Conservation (phyloP, 441 rosid species). For the Corymbia citriodora region DNA sequence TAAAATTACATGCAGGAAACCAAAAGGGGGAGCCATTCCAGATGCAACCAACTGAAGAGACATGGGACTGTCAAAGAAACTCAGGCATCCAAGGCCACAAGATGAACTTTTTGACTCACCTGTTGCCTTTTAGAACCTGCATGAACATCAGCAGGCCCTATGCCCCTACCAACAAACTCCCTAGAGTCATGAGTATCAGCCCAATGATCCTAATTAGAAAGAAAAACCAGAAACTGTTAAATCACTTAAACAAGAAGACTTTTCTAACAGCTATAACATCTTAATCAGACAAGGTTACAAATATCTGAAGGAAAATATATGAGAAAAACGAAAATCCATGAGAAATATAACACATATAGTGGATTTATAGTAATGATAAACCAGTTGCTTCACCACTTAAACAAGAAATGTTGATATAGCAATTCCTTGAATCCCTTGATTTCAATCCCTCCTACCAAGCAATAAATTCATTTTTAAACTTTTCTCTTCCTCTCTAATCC, state of each 20-base stretch:
- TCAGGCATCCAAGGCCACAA: not conserved
- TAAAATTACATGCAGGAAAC: not conserved
- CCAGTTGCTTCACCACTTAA: not conserved
- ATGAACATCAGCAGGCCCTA: slow-evolving; percentile 26
- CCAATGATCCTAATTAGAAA: slow-evolving; percentile 51
- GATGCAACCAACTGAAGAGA: not conserved
- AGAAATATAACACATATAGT: not conserved
- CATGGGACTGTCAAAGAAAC: not conserved
- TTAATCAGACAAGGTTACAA: not conserved
- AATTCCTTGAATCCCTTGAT: not conserved
- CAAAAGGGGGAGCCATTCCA: not conserved
- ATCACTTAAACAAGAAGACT: not conserved
- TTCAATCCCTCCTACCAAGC: not conserved
- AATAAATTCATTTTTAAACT: not conserved
- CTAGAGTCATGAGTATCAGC: slow-evolving; percentile 43
- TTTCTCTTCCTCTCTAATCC: not conserved
- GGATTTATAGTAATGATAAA: not conserved
- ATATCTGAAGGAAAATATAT: not conserved
- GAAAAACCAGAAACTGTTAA: slow-evolving; percentile 6
- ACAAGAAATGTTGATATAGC: not conserved
- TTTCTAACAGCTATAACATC: not conserved
- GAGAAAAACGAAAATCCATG: not conserved
- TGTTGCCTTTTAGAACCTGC: slow-evolving; percentile 38
- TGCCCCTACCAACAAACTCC: slow-evolving; percentile 34
- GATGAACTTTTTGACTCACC: slow-evolving; percentile 32